Evolutionary conservation across 1,284 basidiomycete species (phyloP), one percentile per base, ranked within the genome.

Genomic region (Leccinum subspadiceum): DNA sequence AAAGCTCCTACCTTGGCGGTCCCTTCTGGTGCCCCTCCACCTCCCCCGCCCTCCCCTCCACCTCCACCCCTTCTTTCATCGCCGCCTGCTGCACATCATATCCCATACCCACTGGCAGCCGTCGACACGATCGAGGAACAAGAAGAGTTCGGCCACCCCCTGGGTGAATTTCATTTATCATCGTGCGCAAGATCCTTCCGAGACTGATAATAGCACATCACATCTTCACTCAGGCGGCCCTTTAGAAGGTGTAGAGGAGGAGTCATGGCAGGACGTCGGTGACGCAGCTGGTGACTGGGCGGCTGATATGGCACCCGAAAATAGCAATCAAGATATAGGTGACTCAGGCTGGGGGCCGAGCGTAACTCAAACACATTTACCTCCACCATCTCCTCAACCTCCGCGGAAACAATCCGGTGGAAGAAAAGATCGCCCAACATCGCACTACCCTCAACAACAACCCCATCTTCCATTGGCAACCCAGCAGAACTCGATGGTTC

Each of bases 71-170:
- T 51, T n/a, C 49, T 56, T 20, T 39, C 59, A 9, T 75, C 72
- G n/a, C 75, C 72, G 6, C 73, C 71, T 4, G 17, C 62, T 48
- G 73, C 71, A 17, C 70, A 60, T 44, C 71, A 74, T 41, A 64
- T 73, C 26, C 62, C 62, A 9, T 51, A 72, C 50, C 65, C 60
- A 29, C 41, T 63, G 33, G 53, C 44, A 55, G 54, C 61, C 35
- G 53, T 76, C 58, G 60, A 53, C 37, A 65, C 66, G 35, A 70
- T 74, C 44, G 67, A 68, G 49, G 73, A 72, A 63, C 66, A 66
- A 39, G 71, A 70, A 39, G 70, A 68, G 35, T 65, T 60, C 39
- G 67, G 60, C 15, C 65, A 65, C 50, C 66, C 49, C 51, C 59
- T 60, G 49, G 67, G 71, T 72, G 48, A 64, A 46, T 56, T 54